phyloP scores from a whole-genome alignment of 768 basidiomycete species.

The Tremella mesenterica region DNA sequence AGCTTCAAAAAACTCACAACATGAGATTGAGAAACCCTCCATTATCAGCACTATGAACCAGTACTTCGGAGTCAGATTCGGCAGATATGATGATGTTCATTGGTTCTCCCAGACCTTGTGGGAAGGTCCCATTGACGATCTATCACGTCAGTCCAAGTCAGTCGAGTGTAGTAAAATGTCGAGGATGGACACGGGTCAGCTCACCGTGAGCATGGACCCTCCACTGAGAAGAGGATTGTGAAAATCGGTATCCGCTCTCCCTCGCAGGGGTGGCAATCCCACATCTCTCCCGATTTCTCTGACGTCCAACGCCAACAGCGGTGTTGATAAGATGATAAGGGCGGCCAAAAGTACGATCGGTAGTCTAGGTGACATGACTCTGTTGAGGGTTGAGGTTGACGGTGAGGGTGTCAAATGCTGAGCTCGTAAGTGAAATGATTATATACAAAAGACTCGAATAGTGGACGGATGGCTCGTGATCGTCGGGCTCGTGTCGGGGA shows the following conservation, averaged over 20 bases:
- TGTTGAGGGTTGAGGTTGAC: too few species aligned
- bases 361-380: too few species aligned
- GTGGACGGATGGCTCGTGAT: too few species aligned
- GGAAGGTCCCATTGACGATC: slow-evolving; percentile 50
- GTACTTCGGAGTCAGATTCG: slow-evolving; percentile 61
- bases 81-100: slow-evolving; percentile 73
- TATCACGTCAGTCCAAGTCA: slow-evolving; percentile 1
- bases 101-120: slow-evolving; percentile 72
- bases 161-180: neutral
- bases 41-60: slow-evolving; percentile 51
- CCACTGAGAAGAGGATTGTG: neutral
- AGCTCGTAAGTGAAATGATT: too few species aligned
- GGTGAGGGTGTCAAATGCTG: too few species aligned
- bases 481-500: too few species aligned
- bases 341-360: too few species aligned
- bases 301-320: too few species aligned
- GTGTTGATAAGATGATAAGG: too few species aligned
- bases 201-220: slow-evolving; percentile 3
- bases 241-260: neutral
- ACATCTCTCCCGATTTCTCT: too few species aligned
- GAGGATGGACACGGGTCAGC: neutral
- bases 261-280: too few species aligned
- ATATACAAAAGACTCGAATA: too few species aligned
- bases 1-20: slow-evolving; percentile 51
- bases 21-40: slow-evolving; percentile 79